Evolutionary conservation across 345 rosid genomes (phyloP), one percentile per base, ranked within the genome.

Genomic region (Boechera stricta): DNA sequence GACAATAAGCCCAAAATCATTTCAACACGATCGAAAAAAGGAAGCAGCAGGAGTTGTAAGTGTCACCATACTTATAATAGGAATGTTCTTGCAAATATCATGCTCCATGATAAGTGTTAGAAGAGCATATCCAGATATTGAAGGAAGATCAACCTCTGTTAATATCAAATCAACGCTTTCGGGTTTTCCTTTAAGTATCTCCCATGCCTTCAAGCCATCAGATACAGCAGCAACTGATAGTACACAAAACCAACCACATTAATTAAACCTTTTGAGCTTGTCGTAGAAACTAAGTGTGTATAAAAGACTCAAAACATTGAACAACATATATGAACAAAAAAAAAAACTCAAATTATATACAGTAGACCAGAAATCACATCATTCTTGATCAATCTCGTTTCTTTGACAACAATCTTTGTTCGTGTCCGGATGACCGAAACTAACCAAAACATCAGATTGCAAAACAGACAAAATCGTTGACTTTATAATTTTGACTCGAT

Each of bases 191-290:
- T 86, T 89, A 26, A 91, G 83, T 73, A 87, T 81, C 86, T 92
- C 95, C 99, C 99, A 95, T n/a, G 98, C 99, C 80, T 87, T 87
- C 56, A 95, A 82, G 41, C 99, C 99, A 86, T 95, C 97, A 42
- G 97, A 54, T 45, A 89, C 93, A 31, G 94, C 86, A 24, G 79
- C 85, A 83, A 95, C 99, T 95, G 88, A 76, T 9, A 12, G 5
- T 4, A 66, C 32, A 66, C 28, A 52, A 69, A 38, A 60, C 39
- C 2, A 65, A 48, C 24, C 59, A 47, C 16, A n/a, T 41, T 63
- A 64, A 39, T 31, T 44, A 64, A 31, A 31, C 64, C 59, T n/a
- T 36, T 71, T 7, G 42, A 76, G 64, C 64, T 42, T 35, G 10
- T 60, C 52, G 13, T 67, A 29, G 31, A 65, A 5, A 60, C 33